Evolutionary conservation across 202 grass and related monocot genomes (phyloP).

Genomic region (Carex sylvatica): DNA sequence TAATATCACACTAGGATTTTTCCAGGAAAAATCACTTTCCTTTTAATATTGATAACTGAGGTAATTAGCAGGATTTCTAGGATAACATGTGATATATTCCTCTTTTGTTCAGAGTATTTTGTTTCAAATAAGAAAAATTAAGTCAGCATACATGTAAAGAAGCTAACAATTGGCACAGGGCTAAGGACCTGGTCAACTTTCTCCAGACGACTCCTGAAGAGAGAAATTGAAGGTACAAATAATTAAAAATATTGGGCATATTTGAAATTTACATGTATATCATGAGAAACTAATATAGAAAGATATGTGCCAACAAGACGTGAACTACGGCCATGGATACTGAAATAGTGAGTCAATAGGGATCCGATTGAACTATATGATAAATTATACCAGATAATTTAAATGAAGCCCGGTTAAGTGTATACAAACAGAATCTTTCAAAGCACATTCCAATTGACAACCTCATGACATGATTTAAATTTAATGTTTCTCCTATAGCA

Average conservation of each 20-base stretch:
- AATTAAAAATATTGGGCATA: not conserved
- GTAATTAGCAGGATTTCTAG: not conserved
- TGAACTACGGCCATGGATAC: not conserved
- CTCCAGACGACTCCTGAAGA: slow-evolving; percentile 64
- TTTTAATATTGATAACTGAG: not conserved
- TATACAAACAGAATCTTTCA: not conserved
- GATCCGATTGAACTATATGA: not conserved
- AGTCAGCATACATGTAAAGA: slow-evolving; percentile 54
- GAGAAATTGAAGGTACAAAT: slow-evolving; percentile 18
- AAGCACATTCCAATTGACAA: not conserved
- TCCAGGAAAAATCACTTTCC: not conserved
- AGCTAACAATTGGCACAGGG: slow-evolving; percentile 70
- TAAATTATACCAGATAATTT: not conserved
- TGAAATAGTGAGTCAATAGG: not conserved
- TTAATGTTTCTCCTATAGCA: not conserved
- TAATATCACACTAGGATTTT: not conserved
- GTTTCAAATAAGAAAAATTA: slow-evolving; percentile 10
- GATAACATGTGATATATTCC: not conserved
- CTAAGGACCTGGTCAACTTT: slow-evolving; percentile 64
- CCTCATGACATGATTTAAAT: not conserved
- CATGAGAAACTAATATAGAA: not conserved
- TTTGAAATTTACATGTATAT: not conserved
- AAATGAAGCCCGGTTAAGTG: not conserved
- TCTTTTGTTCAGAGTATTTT: not conserved
- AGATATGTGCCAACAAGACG: not conserved